Evolutionary conservation across 345 rosid species (phyloP).

Genomic region (Lumnitzera littorea): DNA sequence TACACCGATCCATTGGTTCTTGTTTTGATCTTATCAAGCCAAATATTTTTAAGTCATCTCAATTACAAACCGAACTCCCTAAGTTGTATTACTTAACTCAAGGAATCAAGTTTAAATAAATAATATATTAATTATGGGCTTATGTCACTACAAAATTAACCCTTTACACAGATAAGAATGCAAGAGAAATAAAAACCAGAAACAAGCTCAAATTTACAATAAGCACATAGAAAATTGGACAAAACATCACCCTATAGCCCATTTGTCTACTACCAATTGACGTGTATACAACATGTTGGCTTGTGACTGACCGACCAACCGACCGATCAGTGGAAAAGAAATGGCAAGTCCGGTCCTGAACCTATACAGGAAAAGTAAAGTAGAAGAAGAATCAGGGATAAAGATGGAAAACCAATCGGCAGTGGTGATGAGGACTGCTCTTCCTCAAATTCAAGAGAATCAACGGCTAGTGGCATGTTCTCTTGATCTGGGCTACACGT

Average conservation of each 20-base stretch:
- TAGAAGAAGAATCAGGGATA: slow-evolving; percentile 22
- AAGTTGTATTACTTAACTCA: no score
- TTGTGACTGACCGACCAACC: no score
- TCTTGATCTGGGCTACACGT: slow-evolving; percentile 97
- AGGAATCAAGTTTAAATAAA: no score
- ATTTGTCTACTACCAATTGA: slow-evolving; percentile 30
- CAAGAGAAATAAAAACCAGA: background rate
- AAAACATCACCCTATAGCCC: background rate
- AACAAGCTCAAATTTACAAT: slow-evolving; percentile 26
- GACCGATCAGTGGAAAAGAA: no score
- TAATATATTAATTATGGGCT: no score
- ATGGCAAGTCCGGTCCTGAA: background rate
- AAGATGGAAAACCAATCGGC: slow-evolving; percentile 19
- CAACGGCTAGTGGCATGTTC: slow-evolving; percentile 99
- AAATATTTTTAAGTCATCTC: no score
- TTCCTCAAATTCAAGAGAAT: slow-evolving; percentile 74
- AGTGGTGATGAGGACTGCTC: slow-evolving; percentile 33
- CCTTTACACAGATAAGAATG: no score
- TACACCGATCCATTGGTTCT: no score
- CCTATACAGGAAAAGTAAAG: slow-evolving; percentile 15
- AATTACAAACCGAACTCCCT: no score
- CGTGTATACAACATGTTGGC: slow-evolving; percentile 22
- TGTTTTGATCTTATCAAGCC: no score
- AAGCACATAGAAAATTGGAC: slow-evolving; percentile 11
- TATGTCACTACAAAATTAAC: no score